Base-by-base conservation (phyloP, 257 asterid species). In the Prunella vulgaris region DNA sequence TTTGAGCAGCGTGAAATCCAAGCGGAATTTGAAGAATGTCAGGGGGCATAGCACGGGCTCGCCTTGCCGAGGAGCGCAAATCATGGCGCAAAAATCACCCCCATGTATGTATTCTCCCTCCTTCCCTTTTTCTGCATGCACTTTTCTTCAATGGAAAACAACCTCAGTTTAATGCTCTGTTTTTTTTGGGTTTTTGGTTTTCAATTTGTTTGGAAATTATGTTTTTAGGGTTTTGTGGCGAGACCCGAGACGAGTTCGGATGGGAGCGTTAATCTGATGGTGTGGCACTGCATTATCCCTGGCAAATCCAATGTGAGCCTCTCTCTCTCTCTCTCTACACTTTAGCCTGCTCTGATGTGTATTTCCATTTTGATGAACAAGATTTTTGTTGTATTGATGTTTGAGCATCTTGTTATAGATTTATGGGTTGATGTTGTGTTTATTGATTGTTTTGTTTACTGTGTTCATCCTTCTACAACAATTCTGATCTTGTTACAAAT, bases 21-120 rank as follows among this genome's bases (percentile, higher is more conserved):
- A 9, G 7, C 33, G 20, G 21, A 62, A 13, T 5, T 46, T 1
- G 3, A 20, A 60, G 37, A 60, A 80, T 80, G 84, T 69, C 77
- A 0, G 77, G 77, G 6, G 80, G 82, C 30, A 70, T 77, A 33
- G 77, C 96, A 28, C 83, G 83, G 24, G 87, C 84, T 12, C 89
- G 93, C 9, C 88, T 88, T 32, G 79, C 91, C 1, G 91, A 88
- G 79, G 93, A 86, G 75, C 85, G 96, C 27, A 88, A 86, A 72
- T 56, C 89, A 28, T 88, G 96, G 96, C 85, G 91, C 64, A 88
- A 80, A 75, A 84, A 85, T 76, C 96, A 88, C 66, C 96, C 93
- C 4, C 88, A 85, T 28, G 95, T 87, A 17, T 59, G 83, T 67
- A 14, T 28, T 22, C 33, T 44, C 51, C 32, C 12, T 27, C 3